Base-by-base conservation (phyloP, 2,329 filamentous ascomycete species). In the Beauveria rudraprayagi region DNA sequence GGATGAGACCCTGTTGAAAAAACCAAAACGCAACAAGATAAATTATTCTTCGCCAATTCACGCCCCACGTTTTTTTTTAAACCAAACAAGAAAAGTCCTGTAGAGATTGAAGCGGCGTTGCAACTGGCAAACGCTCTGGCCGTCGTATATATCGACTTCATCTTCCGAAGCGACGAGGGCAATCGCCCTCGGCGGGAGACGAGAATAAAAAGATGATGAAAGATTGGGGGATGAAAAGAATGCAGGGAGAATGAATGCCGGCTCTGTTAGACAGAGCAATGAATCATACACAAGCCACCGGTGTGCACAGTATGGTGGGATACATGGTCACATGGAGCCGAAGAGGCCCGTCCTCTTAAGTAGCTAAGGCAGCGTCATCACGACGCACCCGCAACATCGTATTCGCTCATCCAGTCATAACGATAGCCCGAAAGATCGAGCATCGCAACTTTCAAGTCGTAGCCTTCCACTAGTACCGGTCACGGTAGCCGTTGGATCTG, bases 401-500 rank as follows among this genome's bases (percentile, higher is more conserved):
- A 22, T 11, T 51, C 24, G 56, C 47, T 52, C 34, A 48, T 52
- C 37, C 46, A 51, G 47, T 59, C 47, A 22, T 52, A 7, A 24
- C 37, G 34, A 10, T 43, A 51, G 56, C 24, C 46, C 24, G 44
- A 34, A 40, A 56, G 22, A 44, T 16, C 30, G n/a, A 22, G 19
- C 34, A 41, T 11, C 34, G 26, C 34, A 11, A 17, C 7, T 11
- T 17, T 6, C 5, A 2, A 19, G 16, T 17, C 24, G 9, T 9
- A 5, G 40, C 3, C 11, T 24, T 9, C 8, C 22, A 40, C 62
- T 67, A 76, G 61, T 74, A 75, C 57, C 73, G 68, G 48, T 75
- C 78, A 14, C 80, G 77, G 65, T 77, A 83, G 5, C 79, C 79
- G 62, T 78, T 80, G 8, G 73, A 64, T 24, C 78, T 75, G 10